phyloP scores from a whole-genome alignment of 192 early-diverging fungal genomes.

The Chytriomyces confervae region DNA sequence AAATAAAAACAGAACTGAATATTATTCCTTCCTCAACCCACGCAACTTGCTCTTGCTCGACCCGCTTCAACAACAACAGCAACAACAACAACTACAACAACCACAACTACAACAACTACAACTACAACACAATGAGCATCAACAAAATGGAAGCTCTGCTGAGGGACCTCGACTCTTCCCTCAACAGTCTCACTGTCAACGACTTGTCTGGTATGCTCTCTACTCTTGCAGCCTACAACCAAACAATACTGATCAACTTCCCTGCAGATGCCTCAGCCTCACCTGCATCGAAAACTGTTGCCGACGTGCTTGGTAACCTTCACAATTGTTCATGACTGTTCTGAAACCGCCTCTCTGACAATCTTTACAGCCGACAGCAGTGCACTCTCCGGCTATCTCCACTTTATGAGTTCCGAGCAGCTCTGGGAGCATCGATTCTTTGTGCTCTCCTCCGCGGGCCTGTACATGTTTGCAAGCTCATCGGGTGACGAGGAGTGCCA shows the following conservation, averaged over 20 bases:
- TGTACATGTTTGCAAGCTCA: constrained; percentile 10
- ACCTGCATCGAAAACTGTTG: background rate
- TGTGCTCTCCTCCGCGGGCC: constrained; percentile 1
- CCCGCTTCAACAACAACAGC: no score
- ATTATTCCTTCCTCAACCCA: no score
- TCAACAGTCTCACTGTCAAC: background rate
- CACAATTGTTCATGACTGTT: no score
- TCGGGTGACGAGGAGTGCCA: background rate
- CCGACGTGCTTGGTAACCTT: constrained; percentile 3
- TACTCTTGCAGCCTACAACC: background rate
- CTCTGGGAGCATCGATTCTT: constrained; percentile 9
- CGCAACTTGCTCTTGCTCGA: no score
- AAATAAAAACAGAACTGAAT: no score
- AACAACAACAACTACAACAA: no score
- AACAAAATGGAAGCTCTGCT: constrained; percentile 12
- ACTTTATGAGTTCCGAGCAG: background rate
- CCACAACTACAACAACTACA: no score
- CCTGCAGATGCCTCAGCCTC: background rate
- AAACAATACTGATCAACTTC: no score
- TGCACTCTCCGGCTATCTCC: background rate
- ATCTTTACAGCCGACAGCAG: background rate
- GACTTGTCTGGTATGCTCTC: background rate
- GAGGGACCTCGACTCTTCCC: background rate
- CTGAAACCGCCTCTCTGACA: background rate
- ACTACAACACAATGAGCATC: background rate